These are phyloP conservation scores for Hyphodiscus sp. DNA, from an alignment of 2,329 filamentous ascomycete genomes.

Conservation along the genomic window DNA sequence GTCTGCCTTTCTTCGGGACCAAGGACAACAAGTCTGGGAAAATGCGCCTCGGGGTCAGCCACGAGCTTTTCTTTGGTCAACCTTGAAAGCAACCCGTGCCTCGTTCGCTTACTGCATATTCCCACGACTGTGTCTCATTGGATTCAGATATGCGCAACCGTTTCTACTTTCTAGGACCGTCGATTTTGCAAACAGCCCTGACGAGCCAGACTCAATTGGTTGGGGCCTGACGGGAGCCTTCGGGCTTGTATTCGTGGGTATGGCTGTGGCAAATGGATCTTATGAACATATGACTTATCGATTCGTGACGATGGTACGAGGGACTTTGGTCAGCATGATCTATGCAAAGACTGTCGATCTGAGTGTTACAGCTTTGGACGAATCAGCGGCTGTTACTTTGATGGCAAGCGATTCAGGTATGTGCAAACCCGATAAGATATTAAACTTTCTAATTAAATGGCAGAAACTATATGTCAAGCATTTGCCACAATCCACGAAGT, in stretches of 20 bases:
- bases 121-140: conserved; percentile 19
- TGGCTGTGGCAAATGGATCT: neutral
- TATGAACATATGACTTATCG: conserved; percentile 9
- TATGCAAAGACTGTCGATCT: conserved; percentile 25
- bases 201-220: conserved; percentile 21
- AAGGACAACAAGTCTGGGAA: conserved; percentile 8
- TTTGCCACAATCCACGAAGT: conserved; percentile 27
- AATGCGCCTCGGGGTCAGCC: conserved; percentile 1
- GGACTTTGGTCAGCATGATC: conserved; percentile 22
- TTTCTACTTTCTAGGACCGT: conserved; percentile 22
- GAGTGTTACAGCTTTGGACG: conserved; percentile 21
- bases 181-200: conserved; percentile 13
- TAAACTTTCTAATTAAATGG: neutral
- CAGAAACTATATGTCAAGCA: conserved; percentile 24
- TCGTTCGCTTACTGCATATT: conserved; percentile 15
- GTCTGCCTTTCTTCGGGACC: conserved; percentile 6
- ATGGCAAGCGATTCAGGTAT: conserved; percentile 9
- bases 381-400: conserved; percentile 15
- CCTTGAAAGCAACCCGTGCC: conserved; percentile 13
- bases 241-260: conserved; percentile 22
- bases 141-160: conserved; percentile 24
- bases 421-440: neutral
- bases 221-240: conserved; percentile 29
- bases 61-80: conserved; percentile 17
- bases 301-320: conserved; percentile 19